phyloP scores from a whole-genome alignment of 306 rosid genomes.

The Fragaria ananassa region DNA sequence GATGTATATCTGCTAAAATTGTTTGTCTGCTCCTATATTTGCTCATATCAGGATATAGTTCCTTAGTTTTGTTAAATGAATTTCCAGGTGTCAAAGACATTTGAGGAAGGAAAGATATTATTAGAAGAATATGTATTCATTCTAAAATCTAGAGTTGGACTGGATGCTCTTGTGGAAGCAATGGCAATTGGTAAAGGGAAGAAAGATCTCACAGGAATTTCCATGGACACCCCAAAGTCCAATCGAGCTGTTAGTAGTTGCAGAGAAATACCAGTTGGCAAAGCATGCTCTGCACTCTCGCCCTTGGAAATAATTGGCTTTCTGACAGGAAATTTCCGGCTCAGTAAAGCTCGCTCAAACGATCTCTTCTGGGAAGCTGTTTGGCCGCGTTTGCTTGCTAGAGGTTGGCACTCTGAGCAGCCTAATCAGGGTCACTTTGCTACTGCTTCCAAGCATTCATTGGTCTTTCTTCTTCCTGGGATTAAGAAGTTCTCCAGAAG shows the following conservation, averaged over 20 bases:
- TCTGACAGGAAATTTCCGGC: conserved; percentile 79
- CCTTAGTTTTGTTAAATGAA: conserved; percentile 18
- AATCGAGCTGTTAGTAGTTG: conserved; percentile 48
- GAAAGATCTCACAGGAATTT: conserved; percentile 68
- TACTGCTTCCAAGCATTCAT: conserved; percentile 45
- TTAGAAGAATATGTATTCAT: conserved; percentile 67
- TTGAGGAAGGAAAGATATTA: conserved; percentile 59
- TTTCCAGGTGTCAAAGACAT: conserved; percentile 63
- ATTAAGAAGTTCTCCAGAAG: conserved; percentile 68
- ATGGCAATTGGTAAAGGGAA: conserved; percentile 84
- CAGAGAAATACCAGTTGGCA: conserved; percentile 82
- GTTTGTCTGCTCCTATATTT: neutral
- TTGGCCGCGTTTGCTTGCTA: conserved; percentile 95
- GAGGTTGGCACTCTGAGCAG: conserved; percentile 99
- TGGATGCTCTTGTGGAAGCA: conserved; percentile 71
- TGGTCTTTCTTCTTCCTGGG: conserved; percentile 86
- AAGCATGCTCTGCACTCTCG: conserved; percentile 73
- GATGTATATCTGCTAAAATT: neutral
- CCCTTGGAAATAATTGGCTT: conserved; percentile 59
- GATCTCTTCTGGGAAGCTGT: conserved; percentile 98
- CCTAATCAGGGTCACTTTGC: conserved; percentile 50
- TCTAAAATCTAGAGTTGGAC: conserved; percentile 59
- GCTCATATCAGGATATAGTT: neutral
- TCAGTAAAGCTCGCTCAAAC: conserved; percentile 83
- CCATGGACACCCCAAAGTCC: conserved; percentile 49